Evolutionary conservation across 345 rosid species (phyloP).

Genomic region (Kernera saxatilis): DNA sequence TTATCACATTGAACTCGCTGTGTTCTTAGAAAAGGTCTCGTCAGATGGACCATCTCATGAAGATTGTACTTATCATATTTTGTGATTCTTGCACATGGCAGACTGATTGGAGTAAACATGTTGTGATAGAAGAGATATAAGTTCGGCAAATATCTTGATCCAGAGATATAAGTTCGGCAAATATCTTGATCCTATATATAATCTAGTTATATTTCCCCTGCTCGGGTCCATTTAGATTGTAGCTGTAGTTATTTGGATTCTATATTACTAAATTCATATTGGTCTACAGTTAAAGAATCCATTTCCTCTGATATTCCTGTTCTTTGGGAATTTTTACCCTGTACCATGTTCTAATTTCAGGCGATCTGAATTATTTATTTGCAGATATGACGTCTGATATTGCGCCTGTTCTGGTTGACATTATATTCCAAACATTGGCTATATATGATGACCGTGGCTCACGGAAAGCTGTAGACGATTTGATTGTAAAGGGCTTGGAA

Average conservation of each 20-base stretch:
- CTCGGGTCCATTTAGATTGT: not conserved
- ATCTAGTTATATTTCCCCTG: not conserved
- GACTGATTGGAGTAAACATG: not conserved
- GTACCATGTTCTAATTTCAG: not conserved
- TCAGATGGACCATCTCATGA: not conserved
- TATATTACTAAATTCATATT: not conserved
- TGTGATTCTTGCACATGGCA: not conserved
- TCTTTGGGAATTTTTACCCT: not conserved
- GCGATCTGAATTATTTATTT: slow-evolving; percentile 1
- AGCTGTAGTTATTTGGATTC: not conserved
- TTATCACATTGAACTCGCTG: not conserved
- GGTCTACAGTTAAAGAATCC: not conserved
- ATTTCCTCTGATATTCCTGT: not conserved
- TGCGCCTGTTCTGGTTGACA: slow-evolving; percentile 55
- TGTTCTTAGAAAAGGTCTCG: not conserved
- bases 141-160: not conserved
- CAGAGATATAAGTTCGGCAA: not conserved
- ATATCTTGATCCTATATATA: not conserved
- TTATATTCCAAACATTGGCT: slow-evolving; percentile 58
- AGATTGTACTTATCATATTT: not conserved
- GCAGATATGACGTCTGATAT: slow-evolving; percentile 73
- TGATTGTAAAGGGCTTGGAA: slow-evolving; percentile 50
- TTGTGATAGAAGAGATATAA: not conserved
- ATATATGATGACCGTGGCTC: slow-evolving; percentile 76
- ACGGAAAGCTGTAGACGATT: slow-evolving; percentile 74